Base-by-base conservation (phyloP, 73 alveolate genomes). In the Urostyla sp. region DNA sequence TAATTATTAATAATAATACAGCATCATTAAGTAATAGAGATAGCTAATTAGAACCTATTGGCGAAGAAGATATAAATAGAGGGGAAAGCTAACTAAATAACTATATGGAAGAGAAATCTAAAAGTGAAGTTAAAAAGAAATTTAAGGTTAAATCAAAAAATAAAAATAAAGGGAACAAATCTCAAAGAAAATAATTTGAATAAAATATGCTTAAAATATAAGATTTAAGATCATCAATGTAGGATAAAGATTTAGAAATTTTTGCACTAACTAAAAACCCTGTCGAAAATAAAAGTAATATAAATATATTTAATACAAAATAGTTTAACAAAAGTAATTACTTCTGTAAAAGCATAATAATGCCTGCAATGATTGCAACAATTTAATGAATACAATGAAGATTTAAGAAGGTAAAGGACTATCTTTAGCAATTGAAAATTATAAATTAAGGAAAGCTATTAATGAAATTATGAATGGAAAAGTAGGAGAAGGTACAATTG, bases 311-410 rank as follows among this genome's bases (percentile, higher is more conserved):
- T 36, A 55, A 28, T 8, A 3, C 5, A 59, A 11, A 4, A 59
- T 59, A 59, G 76, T 59, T 28, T 35, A 35, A 55, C 57, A 59
- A 32, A 59, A 59, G 35, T 18, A 55, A 59, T 34, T 59, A n/a
- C n/a, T n/a, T n/a, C n/a, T 5, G 31, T 59, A 59, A 30, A 23
- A 11, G 5, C 37, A 31, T 35, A 59, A 11, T 21, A n/a, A n/a
- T n/a, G n/a, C 23, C 32, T 59, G 76, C 55, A 36, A 59, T 8
- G 57, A 59, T 31, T 59, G 76, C 55, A 59, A 59, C 16, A 59
- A 59, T n/a, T 59, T 52, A 32, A 31, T 35, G 21, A 35, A 59
- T 11, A 13, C 37, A 4, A n/a, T 35, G 6, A 59, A 59, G 34
- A 32, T 32, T 26, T 59, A 28, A 34, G 76, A 59, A 20, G 10